Base-by-base conservation (phyloP, 1,284 basidiomycete species). In the Pholiota adiposa region DNA sequence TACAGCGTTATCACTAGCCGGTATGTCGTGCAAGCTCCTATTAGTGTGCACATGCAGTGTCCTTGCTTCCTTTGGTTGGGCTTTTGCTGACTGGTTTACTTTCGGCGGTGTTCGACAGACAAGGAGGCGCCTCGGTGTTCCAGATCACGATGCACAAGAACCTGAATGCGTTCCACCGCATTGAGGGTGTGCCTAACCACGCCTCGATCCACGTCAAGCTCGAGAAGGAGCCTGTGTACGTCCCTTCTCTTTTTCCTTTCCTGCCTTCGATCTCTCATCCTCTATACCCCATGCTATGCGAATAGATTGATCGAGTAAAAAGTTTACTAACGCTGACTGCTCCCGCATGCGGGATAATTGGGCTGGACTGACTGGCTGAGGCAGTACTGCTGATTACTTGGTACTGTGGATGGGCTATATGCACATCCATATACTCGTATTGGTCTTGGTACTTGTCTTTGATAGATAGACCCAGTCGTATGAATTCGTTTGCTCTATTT, bases 141-240 rank as follows among this genome's bases (percentile, higher is more conserved):
- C 96, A 98, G 79, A 88, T 99, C 70, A 97, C 95, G 2, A 78
- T 96, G 65, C 95, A 98, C 83, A 98, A 99, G 82, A 98, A 98
- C 83, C 77, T 98, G 66, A 98, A 98, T 73, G 95, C 91, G 2
- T 96, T 89, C 81, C 94, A 94, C 73, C 90, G 96, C 56, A 87
- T 95, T 65, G 85, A 90, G 53, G 92, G 92, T 40, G 83, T 94
- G 34, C 79, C 83, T 25, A 93, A 85, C 67, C 94, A 96, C 73
- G 79, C 79, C 27, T 89, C 87, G 7, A 88, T 92, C 64, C 88
- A 89, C 63, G 83, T 88, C 63, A 82, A 78, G 57, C 76, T 82
- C 31, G 73, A 77, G 54, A 79, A 75, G 61, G 76, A 81, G 65
- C 80, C 84, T 48, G 65, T 69, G 84, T 86, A 70, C 36, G 83